These are phyloP conservation scores for Epichloe uncinata DNA, from an alignment of 2,329 filamentous ascomycete genomes.

Conservation along the genomic window DNA sequence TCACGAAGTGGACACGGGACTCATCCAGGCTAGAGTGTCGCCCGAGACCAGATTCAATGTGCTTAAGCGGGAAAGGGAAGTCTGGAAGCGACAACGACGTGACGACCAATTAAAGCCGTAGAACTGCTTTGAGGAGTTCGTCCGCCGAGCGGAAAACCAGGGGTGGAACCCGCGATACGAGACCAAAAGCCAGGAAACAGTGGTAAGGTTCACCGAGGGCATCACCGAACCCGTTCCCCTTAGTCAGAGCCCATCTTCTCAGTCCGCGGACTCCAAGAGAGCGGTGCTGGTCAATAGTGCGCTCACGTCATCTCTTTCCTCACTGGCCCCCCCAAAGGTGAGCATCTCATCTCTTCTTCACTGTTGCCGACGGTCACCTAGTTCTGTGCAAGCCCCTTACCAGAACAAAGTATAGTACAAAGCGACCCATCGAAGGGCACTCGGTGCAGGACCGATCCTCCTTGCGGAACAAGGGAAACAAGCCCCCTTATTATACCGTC, in stretches of 20 bases:
- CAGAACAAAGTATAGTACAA: not conserved
- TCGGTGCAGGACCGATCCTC: not conserved
- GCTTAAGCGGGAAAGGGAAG: not conserved
- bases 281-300: not conserved
- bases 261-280: not conserved
- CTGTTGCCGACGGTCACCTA: not conserved
- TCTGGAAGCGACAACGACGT: not conserved
- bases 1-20: not conserved
- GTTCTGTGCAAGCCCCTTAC: not conserved
- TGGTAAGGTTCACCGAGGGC: not conserved
- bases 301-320: not conserved
- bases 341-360: not conserved
- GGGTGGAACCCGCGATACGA: not conserved
- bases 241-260: not conserved
- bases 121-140: not conserved
- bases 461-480: not conserved
- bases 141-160: not conserved
- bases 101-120: not conserved
- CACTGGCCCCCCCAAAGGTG: not conserved
- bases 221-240: not conserved
- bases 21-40: not conserved
- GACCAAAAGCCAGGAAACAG: not conserved
- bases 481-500: not conserved
- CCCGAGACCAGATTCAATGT: not conserved
- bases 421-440: not conserved